Evolutionary conservation across 768 basidiomycete species (phyloP).

Genomic region (Termitomyces bulborhizus): DNA sequence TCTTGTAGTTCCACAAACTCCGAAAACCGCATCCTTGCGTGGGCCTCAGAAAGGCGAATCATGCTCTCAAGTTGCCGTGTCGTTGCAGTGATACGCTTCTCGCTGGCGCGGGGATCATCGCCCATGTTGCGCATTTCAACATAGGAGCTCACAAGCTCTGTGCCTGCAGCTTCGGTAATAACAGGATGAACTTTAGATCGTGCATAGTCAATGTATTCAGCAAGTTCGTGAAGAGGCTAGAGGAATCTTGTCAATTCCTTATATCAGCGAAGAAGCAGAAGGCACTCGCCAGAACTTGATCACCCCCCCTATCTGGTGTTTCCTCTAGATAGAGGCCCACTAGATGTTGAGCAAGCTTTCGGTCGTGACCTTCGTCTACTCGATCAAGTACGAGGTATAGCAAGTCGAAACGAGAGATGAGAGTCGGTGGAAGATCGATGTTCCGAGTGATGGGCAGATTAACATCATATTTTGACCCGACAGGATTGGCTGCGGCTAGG

Average conservation of each 20-base stretch:
- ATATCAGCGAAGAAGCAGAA: not conserved
- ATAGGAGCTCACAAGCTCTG: conserved; percentile 83
- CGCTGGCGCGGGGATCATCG: conserved; percentile 77
- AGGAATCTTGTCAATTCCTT: not conserved
- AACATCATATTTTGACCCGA: conserved; percentile 92
- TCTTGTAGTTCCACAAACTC: conserved; percentile 81
- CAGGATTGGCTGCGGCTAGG: conserved; percentile 95
- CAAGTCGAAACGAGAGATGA: conserved; percentile 97
- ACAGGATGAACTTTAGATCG: conserved; percentile 79
- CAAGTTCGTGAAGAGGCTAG: conserved; percentile 85
- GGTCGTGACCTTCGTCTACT: conserved; percentile 84
- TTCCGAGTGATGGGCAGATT: conserved; percentile 90
- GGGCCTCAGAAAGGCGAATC: conserved; percentile 94
- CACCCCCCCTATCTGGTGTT: conserved; percentile 53
- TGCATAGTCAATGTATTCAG: conserved; percentile 93
- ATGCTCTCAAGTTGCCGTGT: conserved; percentile 96
- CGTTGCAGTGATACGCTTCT: conserved; percentile 96
- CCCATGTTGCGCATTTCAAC: conserved; percentile 93
- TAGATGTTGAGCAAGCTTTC: conserved; percentile 85
- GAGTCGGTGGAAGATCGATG: conserved; percentile 94
- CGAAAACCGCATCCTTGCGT: conserved; percentile 93
- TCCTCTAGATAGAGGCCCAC: conserved; percentile 95
- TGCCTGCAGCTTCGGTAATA: conserved; percentile 79
- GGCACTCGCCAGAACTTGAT: conserved; percentile 70
- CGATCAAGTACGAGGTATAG: conserved; percentile 94